A percentile compares a stretch with the other conserved stretches of the same genome.
phyloP scores from a whole-genome alignment of 306 rosid genomes.

The Albizia julibrissin region DNA sequence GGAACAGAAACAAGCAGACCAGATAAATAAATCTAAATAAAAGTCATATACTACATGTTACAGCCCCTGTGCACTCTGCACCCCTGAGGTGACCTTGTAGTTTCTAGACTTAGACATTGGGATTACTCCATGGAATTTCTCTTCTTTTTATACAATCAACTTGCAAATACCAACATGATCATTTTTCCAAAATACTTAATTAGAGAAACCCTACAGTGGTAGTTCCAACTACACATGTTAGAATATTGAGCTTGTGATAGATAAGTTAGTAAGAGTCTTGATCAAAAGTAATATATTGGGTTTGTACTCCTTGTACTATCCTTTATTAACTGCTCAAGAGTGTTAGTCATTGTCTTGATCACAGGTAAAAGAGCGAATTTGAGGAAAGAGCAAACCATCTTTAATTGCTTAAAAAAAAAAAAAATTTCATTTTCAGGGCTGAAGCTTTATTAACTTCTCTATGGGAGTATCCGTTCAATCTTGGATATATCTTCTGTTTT shows the following conservation, averaged over 20 bases:
- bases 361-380: not conserved
- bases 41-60: not conserved
- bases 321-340: not conserved
- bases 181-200: not conserved
- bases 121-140: not conserved
- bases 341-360: not conserved
- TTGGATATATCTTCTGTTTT: not conserved
- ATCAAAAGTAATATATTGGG: not conserved
- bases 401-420: not conserved
- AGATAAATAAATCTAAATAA: not conserved
- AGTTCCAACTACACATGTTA: not conserved
- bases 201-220: conserved; percentile 11
- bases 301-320: not conserved
- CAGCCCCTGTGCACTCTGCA: not conserved
- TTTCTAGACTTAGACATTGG: not conserved
- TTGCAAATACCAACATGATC: conserved; percentile 8
- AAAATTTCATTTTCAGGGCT: not conserved
- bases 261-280: not conserved
- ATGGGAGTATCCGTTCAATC: not conserved
- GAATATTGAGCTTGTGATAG: not conserved
- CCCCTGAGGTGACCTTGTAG: not conserved
- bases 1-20: not conserved
- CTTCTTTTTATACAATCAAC: not conserved
- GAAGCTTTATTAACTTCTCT: not conserved
- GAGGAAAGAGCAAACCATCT: not conserved